Evolutionary conservation across 352 stramenopile species (phyloP).

Genomic region (Globisporangium barbulae): DNA sequence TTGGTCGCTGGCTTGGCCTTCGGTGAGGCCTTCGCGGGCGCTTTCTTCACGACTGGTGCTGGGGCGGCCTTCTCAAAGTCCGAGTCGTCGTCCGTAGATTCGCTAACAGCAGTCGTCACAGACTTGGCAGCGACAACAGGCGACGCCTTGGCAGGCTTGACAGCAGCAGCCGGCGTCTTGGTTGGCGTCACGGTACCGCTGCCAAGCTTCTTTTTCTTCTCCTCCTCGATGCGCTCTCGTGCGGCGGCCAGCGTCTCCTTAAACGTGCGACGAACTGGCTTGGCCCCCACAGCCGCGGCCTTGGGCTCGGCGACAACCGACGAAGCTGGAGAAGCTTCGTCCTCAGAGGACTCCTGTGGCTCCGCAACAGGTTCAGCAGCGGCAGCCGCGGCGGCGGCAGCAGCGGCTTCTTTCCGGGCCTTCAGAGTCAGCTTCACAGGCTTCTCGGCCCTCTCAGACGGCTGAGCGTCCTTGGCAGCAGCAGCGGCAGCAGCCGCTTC

Average conservation of each 20-base stretch:
- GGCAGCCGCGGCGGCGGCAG: not conserved
- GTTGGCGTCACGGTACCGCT: not conserved
- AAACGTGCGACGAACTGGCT: conserved; percentile 29
- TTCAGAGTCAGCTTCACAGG: conserved; percentile 6
- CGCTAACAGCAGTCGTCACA: conserved; percentile 6
- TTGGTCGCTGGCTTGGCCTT: conserved; percentile 10
- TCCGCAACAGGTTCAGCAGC: conserved; percentile 3
- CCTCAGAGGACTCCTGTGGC: not conserved
- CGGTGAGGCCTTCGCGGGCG: not conserved
- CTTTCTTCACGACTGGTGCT: conserved; percentile 3
- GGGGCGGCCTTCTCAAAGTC: conserved; percentile 32
- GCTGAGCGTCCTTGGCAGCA: not conserved
- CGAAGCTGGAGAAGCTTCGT: not conserved
- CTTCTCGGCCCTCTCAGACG: conserved; percentile 3
- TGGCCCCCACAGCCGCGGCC: not conserved
- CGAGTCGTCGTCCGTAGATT: conserved; percentile 28
- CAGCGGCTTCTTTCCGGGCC: not conserved
- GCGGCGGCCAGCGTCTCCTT: conserved; percentile 39
- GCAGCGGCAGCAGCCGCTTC: conserved; percentile 10
- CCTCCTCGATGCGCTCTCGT: conserved; percentile 30
- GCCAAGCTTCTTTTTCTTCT: conserved; percentile 22
- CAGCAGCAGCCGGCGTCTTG: conserved; percentile 10
- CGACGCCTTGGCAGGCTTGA: not conserved
- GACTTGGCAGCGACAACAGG: conserved; percentile 5
- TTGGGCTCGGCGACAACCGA: conserved; percentile 2